phyloP scores from a whole-genome alignment of 225 moss, liverwort and hornwort genomes.

The Physcomitrium patens region DNA sequence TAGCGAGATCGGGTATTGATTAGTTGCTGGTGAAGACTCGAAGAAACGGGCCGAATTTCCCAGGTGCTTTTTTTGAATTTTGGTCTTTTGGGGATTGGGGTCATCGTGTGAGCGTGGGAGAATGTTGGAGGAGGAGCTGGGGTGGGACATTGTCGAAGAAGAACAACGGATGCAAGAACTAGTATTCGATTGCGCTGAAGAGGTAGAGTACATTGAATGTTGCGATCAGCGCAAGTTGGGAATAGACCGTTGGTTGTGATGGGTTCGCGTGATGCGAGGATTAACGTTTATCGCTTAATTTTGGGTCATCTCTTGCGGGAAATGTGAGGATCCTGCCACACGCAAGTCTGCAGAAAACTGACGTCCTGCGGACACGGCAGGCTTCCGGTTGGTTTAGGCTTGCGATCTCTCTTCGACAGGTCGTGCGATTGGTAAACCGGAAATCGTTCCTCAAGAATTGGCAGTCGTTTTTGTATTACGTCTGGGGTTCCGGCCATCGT shows the following conservation, averaged over 20 bases:
- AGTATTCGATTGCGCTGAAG: not conserved
- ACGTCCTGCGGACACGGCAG: not conserved
- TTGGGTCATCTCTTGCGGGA: not conserved
- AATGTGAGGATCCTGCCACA: not conserved
- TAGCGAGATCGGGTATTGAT: too few relatives aligned
- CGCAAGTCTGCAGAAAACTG: not conserved
- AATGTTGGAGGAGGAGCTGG: too few relatives aligned
- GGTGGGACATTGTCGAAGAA: too few relatives aligned
- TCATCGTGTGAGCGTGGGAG: too few relatives aligned
- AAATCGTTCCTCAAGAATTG: not conserved
- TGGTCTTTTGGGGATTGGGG: too few relatives aligned
- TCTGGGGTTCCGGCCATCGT: not conserved
- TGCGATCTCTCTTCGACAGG: not conserved
- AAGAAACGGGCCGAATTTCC: too few relatives aligned
- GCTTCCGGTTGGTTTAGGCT: not conserved
- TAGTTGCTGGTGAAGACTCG: too few relatives aligned
- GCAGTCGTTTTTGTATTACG: not conserved
- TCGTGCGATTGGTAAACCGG: constrained; percentile 11
- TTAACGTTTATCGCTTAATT: not conserved
- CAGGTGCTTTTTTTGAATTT: too few relatives aligned
- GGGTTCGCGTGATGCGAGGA: constrained; percentile 12
- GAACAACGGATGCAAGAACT: too few relatives aligned
- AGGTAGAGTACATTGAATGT: not conserved
- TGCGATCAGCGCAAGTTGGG: not conserved
- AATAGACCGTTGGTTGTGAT: not conserved